phyloP scores from a whole-genome alignment of 129 eudicot species.

The Pseudognaphalium luteoalbum region DNA sequence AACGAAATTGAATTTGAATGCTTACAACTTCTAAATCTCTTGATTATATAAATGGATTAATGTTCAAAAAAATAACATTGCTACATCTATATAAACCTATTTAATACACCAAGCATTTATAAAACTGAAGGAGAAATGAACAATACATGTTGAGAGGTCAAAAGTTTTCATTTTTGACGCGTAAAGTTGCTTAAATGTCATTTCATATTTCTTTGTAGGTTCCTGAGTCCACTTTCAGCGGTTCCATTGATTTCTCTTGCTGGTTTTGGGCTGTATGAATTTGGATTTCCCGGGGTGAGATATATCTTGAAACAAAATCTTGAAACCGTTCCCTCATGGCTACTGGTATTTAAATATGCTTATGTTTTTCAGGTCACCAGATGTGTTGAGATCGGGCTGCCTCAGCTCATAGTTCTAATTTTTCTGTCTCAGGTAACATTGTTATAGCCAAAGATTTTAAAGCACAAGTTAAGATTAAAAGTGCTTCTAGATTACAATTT shows the following conservation, averaged over 20 bases:
- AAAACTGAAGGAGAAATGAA: neutral
- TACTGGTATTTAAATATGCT: conserved; percentile 22
- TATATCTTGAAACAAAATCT: conserved; percentile 5
- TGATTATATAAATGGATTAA: neutral
- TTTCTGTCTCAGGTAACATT: conserved; percentile 52
- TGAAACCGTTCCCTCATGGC: neutral
- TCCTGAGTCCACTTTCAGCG: conserved; percentile 51
- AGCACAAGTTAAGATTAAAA: neutral
- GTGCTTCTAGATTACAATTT: neutral
- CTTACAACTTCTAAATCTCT: neutral
- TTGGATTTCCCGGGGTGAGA: conserved; percentile 52
- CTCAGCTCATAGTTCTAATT: conserved; percentile 55
- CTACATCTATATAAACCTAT: neutral
- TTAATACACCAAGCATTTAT: neutral
- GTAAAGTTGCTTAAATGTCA: conserved; percentile 1
- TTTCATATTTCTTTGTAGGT: conserved; percentile 27
- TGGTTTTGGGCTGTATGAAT: conserved; percentile 46
- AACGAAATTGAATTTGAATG: neutral
- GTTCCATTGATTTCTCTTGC: conserved; percentile 45
- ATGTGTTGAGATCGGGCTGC: conserved; percentile 75
- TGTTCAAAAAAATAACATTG: neutral
- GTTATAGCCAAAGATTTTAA: neutral
- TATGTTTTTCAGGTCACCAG: conserved; percentile 49
- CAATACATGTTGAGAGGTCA: neutral
- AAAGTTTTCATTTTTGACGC: neutral